Percentiles rank a stretch among this genome's conserved stretches.
phyloP scores from a whole-genome alignment of 805 yeast genomes.

The Starmera pachycereana region DNA sequence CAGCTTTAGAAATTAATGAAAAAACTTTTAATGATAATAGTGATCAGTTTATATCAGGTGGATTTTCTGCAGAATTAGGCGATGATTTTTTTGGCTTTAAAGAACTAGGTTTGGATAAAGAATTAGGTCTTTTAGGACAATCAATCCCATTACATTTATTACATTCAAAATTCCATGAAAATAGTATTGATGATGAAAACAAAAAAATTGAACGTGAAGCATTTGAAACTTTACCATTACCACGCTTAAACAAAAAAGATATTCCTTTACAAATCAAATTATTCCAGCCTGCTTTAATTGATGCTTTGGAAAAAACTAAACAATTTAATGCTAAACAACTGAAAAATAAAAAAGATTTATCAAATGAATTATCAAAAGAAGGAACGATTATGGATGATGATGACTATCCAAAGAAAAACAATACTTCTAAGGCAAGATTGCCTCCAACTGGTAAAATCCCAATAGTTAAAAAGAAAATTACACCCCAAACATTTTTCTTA shows the following conservation, averaged over 20 bases:
- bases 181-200: slow-evolving; percentile 32
- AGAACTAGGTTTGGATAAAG: slow-evolving; percentile 88
- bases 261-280: slow-evolving; percentile 46
- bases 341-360: slow-evolving; percentile 15
- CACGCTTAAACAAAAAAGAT: slow-evolving; percentile 40
- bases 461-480: slow-evolving; percentile 52
- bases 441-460: slow-evolving; percentile 88
- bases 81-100: slow-evolving; percentile 97
- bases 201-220: slow-evolving; percentile 54
- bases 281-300: slow-evolving; percentile 43
- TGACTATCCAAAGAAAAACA: slow-evolving; percentile 68
- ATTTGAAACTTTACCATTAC: slow-evolving; percentile 44
- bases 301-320: slow-evolving; percentile 32
- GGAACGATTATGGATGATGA: slow-evolving; percentile 71
- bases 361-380: slow-evolving; percentile 26
- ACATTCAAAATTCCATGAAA: slow-evolving; percentile 61
- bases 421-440: slow-evolving; percentile 46
- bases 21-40: slow-evolving; percentile 79
- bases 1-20: slow-evolving; percentile 64
- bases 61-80: slow-evolving; percentile 85
- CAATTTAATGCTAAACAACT: slow-evolving; percentile 28
- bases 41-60: slow-evolving; percentile 92
- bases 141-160: slow-evolving; percentile 85
- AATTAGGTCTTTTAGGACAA: slow-evolving; percentile 72
- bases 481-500: slow-evolving; percentile 44